phyloP scores from a whole-genome alignment of 257 asterid species.

The Jacaranda mimosifolia region DNA sequence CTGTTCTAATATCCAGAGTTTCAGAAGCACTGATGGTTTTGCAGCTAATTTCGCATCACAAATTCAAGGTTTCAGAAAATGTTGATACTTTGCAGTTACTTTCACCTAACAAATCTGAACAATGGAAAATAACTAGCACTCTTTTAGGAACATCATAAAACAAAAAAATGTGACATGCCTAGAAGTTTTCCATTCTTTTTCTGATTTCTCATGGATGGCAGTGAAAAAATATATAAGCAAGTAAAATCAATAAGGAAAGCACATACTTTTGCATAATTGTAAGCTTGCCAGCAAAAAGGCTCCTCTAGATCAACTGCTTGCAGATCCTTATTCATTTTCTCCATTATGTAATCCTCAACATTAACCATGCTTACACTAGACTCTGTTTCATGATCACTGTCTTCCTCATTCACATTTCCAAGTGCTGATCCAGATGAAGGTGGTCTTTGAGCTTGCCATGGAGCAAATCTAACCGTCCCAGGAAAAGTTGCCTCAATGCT shows the following conservation, averaged over 20 bases:
- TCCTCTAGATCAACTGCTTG: constrained; percentile 93
- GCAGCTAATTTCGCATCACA: neutral
- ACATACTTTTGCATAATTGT: constrained; percentile 88
- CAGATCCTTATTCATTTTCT: constrained; percentile 89
- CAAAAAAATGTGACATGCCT: neutral
- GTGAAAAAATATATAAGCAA: constrained; percentile 20
- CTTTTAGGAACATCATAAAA: neutral
- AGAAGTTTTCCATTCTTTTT: neutral
- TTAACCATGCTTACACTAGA: constrained; percentile 64
- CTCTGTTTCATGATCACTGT: constrained; percentile 84
- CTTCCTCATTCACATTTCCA: constrained; percentile 68
- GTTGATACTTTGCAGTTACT: neutral
- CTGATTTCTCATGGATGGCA: constrained; percentile 17
- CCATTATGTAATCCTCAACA: constrained; percentile 84
- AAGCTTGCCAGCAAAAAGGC: constrained; percentile 97
- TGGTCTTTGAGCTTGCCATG: constrained; percentile 73
- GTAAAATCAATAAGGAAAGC: constrained; percentile 26
- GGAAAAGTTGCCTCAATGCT: constrained; percentile 91
- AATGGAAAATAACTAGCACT: neutral
- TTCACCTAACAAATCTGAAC: neutral
- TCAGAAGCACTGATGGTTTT: too few species aligned
- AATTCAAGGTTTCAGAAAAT: constrained; percentile 30
- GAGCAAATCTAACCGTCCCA: constrained; percentile 92
- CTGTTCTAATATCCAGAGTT: too few species aligned
- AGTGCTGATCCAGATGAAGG: constrained; percentile 50